Percentiles rank a stretch among this genome's conserved stretches.
Conservation (phyloP, 805 yeast species). For the Saccharomycopsis vini region DNA sequence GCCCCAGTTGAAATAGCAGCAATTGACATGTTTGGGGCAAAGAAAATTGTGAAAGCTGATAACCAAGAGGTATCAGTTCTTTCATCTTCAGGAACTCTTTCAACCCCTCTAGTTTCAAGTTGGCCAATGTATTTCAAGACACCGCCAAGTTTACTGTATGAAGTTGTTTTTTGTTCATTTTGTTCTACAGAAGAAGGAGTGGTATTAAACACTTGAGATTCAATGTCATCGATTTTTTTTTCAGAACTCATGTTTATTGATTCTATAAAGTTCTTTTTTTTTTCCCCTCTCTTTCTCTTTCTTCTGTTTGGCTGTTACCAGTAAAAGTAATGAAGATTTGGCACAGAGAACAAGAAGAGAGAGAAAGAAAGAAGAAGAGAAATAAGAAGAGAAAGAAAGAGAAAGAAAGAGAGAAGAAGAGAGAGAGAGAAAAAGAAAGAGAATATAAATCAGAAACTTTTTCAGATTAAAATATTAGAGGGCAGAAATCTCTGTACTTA, state of each 20-base stretch:
- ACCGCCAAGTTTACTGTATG: not conserved
- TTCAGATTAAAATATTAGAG: too few relatives aligned
- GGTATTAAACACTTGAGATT: slow-evolving; percentile 4
- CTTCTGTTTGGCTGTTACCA: not conserved
- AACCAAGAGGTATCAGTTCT: slow-evolving; percentile 56
- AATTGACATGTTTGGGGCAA: slow-evolving; percentile 80
- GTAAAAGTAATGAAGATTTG: too few relatives aligned
- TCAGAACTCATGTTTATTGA: not conserved
- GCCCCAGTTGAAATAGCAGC: slow-evolving; percentile 77
- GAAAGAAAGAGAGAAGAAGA: too few relatives aligned
- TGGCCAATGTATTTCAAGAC: slow-evolving; percentile 6
- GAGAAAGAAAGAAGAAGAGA: not conserved
- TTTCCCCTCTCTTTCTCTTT: not conserved
- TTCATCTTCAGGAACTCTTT: slow-evolving; percentile 70
- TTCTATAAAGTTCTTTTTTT: not conserved
- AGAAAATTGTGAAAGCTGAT: slow-evolving; percentile 82
- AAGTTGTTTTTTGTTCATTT: not conserved
- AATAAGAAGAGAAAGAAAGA: too few relatives aligned
- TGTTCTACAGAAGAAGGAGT: not conserved
- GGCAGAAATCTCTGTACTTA: too few relatives aligned
- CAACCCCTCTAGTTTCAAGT: slow-evolving; percentile 70
- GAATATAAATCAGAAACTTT: too few relatives aligned
- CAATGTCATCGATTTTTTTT: slow-evolving; percentile 5
- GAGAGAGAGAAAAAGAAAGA: too few relatives aligned
- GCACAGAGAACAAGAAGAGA: too few relatives aligned